Conservation (phyloP, 2,329 filamentous ascomycete species). For the Epichloe glyceriae region DNA sequence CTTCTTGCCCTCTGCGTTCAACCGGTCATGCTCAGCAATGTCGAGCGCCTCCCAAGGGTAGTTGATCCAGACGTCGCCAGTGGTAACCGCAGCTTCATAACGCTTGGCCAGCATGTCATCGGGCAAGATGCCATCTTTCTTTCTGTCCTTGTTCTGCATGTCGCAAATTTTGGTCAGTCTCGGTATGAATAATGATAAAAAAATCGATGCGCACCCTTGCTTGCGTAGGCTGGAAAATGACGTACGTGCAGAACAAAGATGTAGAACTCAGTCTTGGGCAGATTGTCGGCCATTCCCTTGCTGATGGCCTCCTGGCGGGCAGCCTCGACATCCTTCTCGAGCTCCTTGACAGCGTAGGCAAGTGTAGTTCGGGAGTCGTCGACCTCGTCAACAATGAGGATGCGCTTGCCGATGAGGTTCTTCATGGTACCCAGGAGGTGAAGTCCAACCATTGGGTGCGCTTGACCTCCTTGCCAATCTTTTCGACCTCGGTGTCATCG, state of each 20-base stretch:
- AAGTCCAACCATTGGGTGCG: conserved; percentile 98
- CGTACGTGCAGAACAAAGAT: conserved; percentile 90
- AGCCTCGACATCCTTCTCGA: conserved; percentile 84
- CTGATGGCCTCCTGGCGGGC: conserved; percentile 61
- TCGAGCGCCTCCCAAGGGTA: conserved; percentile 96
- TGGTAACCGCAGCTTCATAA: conserved; percentile 78
- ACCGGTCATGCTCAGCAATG: conserved; percentile 79
- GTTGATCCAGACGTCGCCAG: conserved; percentile 94
- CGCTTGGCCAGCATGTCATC: conserved; percentile 61
- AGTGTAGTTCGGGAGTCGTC: conserved; percentile 91
- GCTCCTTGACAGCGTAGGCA: conserved; percentile 84
- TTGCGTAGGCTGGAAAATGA: conserved; percentile 12
- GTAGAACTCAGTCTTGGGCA: conserved; percentile 67
- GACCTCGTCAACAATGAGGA: conserved; percentile 89
- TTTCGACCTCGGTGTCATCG: conserved; percentile 44
- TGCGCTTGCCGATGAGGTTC: conserved; percentile 80
- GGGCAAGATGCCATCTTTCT: conserved; percentile 81
- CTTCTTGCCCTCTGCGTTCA: conserved; percentile 38
- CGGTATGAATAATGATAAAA: background rate
- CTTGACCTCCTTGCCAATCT: conserved; percentile 83
- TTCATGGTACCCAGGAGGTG: conserved; percentile 70
- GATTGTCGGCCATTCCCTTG: conserved; percentile 52
- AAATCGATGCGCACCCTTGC: background rate
- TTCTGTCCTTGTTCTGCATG: conserved; percentile 83
- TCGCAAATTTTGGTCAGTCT: background rate